phyloP scores from a whole-genome alignment of 2,329 filamentous ascomycete genomes.

The Trichoderma semiorbis region DNA sequence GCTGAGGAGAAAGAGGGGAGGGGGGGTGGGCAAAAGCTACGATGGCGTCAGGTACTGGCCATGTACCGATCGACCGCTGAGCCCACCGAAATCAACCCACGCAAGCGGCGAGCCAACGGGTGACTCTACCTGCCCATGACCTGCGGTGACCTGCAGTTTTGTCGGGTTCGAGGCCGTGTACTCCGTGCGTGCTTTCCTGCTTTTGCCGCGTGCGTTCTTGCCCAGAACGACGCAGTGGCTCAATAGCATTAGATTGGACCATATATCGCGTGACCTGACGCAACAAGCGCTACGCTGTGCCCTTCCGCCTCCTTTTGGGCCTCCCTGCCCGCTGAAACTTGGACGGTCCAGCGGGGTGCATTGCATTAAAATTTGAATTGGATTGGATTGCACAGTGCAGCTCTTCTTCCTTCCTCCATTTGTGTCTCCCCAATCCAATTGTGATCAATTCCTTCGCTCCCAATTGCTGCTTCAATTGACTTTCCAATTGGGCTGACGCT shows the following conservation, averaged over 20 bases:
- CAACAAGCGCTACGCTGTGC: slow-evolving; percentile 21
- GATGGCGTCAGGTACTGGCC: background rate
- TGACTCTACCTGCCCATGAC: background rate
- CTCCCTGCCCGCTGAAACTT: background rate
- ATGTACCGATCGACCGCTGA: background rate
- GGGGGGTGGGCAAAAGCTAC: background rate
- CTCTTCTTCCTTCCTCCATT: background rate
- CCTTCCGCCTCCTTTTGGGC: background rate
- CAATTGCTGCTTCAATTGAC: background rate
- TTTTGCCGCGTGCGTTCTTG: slow-evolving; percentile 15
- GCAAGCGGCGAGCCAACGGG: background rate
- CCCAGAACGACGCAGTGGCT: slow-evolving; percentile 11
- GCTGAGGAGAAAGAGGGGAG: background rate
- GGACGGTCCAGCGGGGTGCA: background rate
- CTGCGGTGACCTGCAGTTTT: background rate
- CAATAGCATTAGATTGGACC: slow-evolving; percentile 18
- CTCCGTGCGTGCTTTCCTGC: slow-evolving; percentile 15
- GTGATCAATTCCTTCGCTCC: no score
- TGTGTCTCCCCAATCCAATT: background rate
- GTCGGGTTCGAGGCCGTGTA: no score
- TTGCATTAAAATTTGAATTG: background rate
- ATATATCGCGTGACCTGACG: slow-evolving; percentile 34
- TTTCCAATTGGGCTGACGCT: background rate
- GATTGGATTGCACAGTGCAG: background rate
- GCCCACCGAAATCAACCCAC: background rate